Conservation (phyloP, 2,329 filamentous ascomycete genomes). For the Blastomyces parvus region DNA sequence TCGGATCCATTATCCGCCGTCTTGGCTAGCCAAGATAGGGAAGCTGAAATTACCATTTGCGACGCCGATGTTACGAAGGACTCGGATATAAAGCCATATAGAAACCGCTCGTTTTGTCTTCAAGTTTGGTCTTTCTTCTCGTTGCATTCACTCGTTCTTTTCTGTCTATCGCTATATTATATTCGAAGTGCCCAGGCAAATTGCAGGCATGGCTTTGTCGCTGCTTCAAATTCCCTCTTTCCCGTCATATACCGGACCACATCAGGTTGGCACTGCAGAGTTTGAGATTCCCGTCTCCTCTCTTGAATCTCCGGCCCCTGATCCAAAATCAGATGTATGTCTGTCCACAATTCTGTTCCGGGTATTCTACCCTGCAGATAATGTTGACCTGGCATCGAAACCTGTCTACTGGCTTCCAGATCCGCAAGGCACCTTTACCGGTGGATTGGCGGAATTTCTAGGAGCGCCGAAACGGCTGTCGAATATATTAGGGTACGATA, state of each 20-base stretch:
- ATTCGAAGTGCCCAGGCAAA: not conserved
- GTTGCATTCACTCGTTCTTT: not conserved
- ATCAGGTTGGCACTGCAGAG: conserved; percentile 70
- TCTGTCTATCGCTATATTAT: not conserved
- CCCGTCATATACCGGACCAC: conserved; percentile 64
- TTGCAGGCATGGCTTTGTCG: not conserved
- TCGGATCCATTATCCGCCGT: not conserved
- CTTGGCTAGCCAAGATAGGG: not conserved
- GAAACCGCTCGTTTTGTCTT: not conserved
- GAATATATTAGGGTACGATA: conserved; percentile 30
- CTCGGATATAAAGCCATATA: not conserved
- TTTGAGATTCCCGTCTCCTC: conserved; percentile 62
- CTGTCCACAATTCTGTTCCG: conserved; percentile 68
- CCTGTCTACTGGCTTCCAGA: conserved; percentile 66
- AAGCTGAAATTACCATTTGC: not conserved
- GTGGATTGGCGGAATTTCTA: conserved; percentile 67
- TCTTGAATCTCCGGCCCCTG: conserved; percentile 41
- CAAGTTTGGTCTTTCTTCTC: not conserved
- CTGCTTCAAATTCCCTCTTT: conserved; percentile 56
- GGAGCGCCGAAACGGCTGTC: conserved; percentile 50
- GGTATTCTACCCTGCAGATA: conserved; percentile 65
- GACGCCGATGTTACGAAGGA: not conserved
- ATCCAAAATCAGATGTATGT: conserved; percentile 45
- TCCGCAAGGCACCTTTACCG: conserved; percentile 64
- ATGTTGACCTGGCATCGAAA: conserved; percentile 40